A percentile compares a stretch with the other conserved stretches of the same genome.
Conservation (phyloP, 2,329 filamentous ascomycete genomes). For the Lecanicillium sp. region DNA sequence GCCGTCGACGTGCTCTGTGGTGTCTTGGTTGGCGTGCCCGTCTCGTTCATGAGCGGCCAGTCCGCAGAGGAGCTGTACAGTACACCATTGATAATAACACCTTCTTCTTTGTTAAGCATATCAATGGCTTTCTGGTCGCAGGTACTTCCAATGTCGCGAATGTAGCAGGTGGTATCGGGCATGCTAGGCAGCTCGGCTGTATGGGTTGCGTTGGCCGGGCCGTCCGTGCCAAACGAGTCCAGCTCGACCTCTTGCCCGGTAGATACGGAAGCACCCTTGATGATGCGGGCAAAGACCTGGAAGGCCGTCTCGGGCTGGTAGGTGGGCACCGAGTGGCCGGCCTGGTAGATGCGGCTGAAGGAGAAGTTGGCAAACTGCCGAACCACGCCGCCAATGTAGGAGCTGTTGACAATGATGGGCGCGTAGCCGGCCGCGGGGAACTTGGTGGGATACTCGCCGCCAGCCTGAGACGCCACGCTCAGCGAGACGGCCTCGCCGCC, state of each 20-base stretch:
- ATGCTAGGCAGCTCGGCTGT: slow-evolving; percentile 42
- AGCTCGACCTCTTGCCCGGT: slow-evolving; percentile 46
- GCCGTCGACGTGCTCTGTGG: slow-evolving; percentile 14
- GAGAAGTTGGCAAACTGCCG: slow-evolving; percentile 70
- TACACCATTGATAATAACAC: slow-evolving; percentile 53
- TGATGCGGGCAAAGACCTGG: slow-evolving; percentile 52
- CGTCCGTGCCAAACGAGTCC: slow-evolving; percentile 46
- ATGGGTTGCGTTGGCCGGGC: slow-evolving; percentile 48
- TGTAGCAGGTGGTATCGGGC: slow-evolving; percentile 50
- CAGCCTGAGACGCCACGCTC: slow-evolving; percentile 44
- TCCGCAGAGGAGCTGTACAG: slow-evolving; percentile 36
- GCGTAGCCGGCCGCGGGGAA: slow-evolving; percentile 66
- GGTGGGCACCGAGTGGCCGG: slow-evolving; percentile 55
- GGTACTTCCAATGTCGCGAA: slow-evolving; percentile 42
- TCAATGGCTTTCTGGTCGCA: slow-evolving; percentile 44
- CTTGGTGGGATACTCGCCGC: slow-evolving; percentile 35
- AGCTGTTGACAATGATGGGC: slow-evolving; percentile 59
- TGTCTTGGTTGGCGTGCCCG: slow-evolving; percentile 14
- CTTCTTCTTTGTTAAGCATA: slow-evolving; percentile 39
- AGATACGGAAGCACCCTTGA: slow-evolving; percentile 47
- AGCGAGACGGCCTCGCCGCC: slow-evolving; percentile 71
- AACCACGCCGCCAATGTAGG: slow-evolving; percentile 63
- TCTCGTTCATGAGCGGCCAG: slow-evolving; percentile 28
- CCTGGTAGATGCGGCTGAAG: slow-evolving; percentile 59
- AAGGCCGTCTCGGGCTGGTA: slow-evolving; percentile 55